These are phyloP conservation scores for Ganoderma lucidum DNA, from an alignment of 1,284 basidiomycete genomes.

Conservation along the genomic window DNA sequence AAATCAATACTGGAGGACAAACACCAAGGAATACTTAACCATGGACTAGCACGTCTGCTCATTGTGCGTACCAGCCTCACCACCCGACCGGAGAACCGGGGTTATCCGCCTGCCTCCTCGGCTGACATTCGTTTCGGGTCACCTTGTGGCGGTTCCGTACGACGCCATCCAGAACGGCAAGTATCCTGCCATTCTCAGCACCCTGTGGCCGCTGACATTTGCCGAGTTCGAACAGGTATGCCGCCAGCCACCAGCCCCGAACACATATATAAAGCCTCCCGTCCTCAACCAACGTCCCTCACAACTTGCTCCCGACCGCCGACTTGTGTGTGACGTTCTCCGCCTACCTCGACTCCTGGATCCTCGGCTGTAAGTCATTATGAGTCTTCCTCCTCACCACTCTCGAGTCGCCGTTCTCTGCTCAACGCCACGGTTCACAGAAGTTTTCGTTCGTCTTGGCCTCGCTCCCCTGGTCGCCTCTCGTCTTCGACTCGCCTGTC, in stretches of 20 bases:
- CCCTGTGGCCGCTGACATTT: not conserved
- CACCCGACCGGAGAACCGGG: too few species aligned
- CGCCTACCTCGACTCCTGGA: too few species aligned
- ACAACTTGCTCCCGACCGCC: not conserved
- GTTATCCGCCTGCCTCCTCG: too few species aligned
- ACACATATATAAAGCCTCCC: not conserved
- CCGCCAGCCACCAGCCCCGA: not conserved
- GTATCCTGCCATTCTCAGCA: not conserved
- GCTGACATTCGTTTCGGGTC: not conserved
- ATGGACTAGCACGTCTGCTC: not conserved
- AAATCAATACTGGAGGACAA: too few species aligned
- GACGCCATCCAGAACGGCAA: not conserved
- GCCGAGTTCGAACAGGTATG: not conserved
- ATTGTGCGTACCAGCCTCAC: too few species aligned
- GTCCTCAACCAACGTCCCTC: not conserved
- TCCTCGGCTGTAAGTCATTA: not conserved
- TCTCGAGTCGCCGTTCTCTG: not conserved
- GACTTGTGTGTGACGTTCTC: too few species aligned
- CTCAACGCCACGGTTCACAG: not conserved
- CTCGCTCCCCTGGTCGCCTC: not conserved
- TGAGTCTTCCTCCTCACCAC: not conserved
- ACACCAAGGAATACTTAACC: not conserved
- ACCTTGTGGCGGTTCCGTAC: not conserved
- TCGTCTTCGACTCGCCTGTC: not conserved
- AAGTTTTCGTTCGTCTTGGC: constrained; percentile 1